Evolutionary conservation across 345 rosid genomes (phyloP), one percentile per base, ranked within the genome.

Genomic region (Salix arbutifolia): DNA sequence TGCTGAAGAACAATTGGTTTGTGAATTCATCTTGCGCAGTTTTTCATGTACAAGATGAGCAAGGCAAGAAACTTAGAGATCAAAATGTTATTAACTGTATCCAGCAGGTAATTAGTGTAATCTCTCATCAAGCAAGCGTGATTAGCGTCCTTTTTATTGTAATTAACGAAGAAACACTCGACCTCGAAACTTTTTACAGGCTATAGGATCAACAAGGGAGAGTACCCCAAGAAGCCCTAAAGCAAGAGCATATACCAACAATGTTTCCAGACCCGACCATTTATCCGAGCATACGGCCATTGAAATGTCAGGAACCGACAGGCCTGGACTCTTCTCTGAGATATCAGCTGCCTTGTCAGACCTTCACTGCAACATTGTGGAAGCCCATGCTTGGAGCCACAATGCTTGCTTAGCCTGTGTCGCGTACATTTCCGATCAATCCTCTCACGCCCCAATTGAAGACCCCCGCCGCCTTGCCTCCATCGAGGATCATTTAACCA

Each of bases 331-430:
- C 44, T 87, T 92, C 85, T 91, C 97, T 2, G 97, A 92, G 83
- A 89, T 92, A 65, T 90, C 88, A 0, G 96, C 97, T 0, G 89
- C 88, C 13, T 81, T 93, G 3, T 87, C 88, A 0, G 88, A 90
- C 58, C 87, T 93, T 8, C 86, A 81, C 5, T 91, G 96, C 83
- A 90, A 89, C 66, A 80, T 93, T 2, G 77, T 93, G 1, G 91
- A 91, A 76, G 96, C 93, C 30, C 91, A 93, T 8, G 91, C 91
- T 4, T 93, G 97, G 97, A 93, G 89, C 79, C 97, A 93, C 83
- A 93, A 93, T 11, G 84, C 85, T 17, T 85, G 90, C 18, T 70
- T 89, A 3, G 97, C 97, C 3, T 90, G 92, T 62, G 87, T 93
- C 7, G 90, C 87, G 40, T 88, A 87, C 61, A 83, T 93, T 46